phyloP scores from a whole-genome alignment of 2,329 filamentous ascomycete genomes.

The Ophiostoma ulmi region DNA sequence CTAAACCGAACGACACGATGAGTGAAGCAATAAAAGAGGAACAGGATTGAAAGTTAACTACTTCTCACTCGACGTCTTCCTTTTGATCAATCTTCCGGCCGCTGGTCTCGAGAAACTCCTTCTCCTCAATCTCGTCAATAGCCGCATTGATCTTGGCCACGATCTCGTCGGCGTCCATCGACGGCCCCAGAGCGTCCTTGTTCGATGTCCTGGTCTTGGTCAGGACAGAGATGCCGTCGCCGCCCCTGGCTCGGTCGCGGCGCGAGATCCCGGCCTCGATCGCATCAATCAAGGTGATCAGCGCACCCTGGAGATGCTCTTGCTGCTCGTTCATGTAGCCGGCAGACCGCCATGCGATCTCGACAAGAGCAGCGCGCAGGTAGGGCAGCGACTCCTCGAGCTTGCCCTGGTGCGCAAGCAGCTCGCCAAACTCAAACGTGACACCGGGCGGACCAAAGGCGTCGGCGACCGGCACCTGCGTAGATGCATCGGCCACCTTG shows the following conservation, averaged over 20 bases:
- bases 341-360: constrained; percentile 16
- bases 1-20: neutral
- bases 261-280: neutral
- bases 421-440: constrained; percentile 10
- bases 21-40: too few species aligned
- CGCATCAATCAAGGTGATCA: neutral
- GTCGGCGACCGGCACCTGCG: constrained; percentile 14
- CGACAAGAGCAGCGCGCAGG: constrained; percentile 21
- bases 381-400: constrained; percentile 14
- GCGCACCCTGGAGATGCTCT: neutral
- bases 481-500: neutral
- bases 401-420: constrained; percentile 11
- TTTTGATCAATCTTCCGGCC: neutral
- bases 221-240: constrained; percentile 4
- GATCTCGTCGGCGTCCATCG: neutral
- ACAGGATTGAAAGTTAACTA: neutral
- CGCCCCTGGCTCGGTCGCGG: neutral
- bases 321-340: constrained; percentile 11
- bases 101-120: neutral
- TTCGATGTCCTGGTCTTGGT: neutral
- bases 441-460: constrained; percentile 22
- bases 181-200: neutral
- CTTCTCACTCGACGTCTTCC: neutral
- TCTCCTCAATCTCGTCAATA: neutral
- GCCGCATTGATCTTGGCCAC: neutral